Conservation (phyloP, 2,329 filamentous ascomycete genomes). For the Colletotrichum sp. region DNA sequence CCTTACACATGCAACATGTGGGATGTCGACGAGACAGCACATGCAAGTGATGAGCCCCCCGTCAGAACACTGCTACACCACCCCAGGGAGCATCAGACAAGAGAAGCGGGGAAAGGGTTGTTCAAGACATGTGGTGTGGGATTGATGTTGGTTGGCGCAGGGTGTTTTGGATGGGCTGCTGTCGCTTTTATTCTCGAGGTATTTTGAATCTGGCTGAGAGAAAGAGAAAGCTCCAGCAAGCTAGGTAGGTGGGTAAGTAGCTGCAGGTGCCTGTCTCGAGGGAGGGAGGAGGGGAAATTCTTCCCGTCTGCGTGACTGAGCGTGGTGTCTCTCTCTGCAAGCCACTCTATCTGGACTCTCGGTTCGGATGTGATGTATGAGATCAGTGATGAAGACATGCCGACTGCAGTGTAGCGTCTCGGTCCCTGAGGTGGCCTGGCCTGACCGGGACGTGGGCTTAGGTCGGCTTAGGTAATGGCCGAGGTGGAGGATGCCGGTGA, state of each 20-base stretch:
- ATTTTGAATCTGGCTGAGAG: background rate
- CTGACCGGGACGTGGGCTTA: background rate
- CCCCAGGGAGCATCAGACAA: background rate
- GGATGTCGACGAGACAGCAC: background rate
- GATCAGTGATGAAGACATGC: background rate
- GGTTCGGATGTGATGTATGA: background rate
- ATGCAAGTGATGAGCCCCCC: background rate
- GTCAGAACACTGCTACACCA: background rate
- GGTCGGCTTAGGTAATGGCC: slow-evolving; percentile 3
- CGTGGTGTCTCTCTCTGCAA: background rate
- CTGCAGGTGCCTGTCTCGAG: background rate
- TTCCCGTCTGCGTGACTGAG: background rate
- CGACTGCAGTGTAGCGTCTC: background rate
- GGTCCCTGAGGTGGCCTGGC: background rate
- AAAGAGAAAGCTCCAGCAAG: background rate
- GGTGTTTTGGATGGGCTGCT: background rate
- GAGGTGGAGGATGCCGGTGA: background rate
- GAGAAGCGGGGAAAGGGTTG: background rate
- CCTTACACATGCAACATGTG: slow-evolving; percentile 4
- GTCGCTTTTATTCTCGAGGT: background rate
- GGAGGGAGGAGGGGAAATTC: background rate
- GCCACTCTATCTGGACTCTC: background rate
- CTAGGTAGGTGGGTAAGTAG: background rate
- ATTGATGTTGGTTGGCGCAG: background rate
- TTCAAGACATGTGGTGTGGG: background rate